Evolutionary conservation across 805 yeast species (phyloP).

Genomic region (Cyberlindnera misumaiensis): DNA sequence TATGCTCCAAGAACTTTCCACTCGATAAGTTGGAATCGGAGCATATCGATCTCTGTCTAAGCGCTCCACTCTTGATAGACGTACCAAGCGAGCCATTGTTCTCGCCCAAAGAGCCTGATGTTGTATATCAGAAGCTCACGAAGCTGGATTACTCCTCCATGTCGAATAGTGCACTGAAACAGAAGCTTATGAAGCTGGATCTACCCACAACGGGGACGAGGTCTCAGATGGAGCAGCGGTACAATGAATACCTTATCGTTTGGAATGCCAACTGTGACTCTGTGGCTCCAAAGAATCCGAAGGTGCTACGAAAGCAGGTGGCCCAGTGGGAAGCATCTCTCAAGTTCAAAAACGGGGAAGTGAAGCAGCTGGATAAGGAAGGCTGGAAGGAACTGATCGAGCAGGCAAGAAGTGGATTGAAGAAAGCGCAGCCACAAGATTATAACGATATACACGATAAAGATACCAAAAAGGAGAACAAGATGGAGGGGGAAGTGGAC

Average conservation of each 20-base stretch:
- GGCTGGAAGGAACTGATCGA: conserved; percentile 19
- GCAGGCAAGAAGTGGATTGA: conserved; percentile 4
- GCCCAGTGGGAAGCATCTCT: conserved; percentile 56
- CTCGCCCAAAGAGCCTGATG: conserved; percentile 6
- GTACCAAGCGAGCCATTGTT: conserved; percentile 19
- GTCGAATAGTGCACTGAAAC: conserved; percentile 52
- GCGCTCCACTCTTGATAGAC: conserved; percentile 19
- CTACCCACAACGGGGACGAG: conserved; percentile 61
- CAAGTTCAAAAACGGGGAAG: conserved; percentile 6
- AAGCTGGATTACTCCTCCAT: conserved; percentile 59
- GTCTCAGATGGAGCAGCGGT: conserved; percentile 57
- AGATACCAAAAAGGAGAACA: not conserved
- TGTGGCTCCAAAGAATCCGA: conserved; percentile 51
- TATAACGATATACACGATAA: not conserved
- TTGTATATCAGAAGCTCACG: conserved; percentile 39
- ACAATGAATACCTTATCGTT: conserved; percentile 67
- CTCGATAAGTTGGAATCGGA: conserved; percentile 42
- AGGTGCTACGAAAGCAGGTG: conserved; percentile 48
- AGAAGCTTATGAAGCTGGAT: conserved; percentile 45
- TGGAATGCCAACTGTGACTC: conserved; percentile 82
- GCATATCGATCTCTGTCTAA: conserved; percentile 56
- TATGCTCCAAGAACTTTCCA: conserved; percentile 49
- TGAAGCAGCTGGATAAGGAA: conserved; percentile 11
- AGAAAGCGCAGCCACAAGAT: not conserved
- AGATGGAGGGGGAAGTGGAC: not conserved